These are phyloP conservation scores for Rhodosporidiobolus sp. DNA, from an alignment of 768 basidiomycete species.

Conservation along the genomic window DNA sequence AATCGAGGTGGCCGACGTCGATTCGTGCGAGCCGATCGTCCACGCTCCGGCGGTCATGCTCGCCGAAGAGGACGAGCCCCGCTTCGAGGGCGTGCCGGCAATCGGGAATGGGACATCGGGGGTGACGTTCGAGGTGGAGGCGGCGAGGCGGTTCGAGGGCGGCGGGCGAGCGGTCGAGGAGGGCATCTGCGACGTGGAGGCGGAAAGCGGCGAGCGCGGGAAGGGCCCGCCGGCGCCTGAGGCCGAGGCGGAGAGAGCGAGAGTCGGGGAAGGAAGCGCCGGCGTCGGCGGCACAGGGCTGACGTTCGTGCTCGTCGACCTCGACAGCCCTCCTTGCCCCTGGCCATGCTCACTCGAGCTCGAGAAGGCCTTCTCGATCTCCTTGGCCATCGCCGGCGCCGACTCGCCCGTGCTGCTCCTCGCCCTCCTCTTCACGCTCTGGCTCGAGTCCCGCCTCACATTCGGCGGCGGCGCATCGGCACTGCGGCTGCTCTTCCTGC, in stretches of 20 bases:
- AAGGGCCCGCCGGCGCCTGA: no score
- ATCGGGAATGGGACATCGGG: conserved; percentile 27
- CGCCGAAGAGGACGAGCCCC: conserved; percentile 83
- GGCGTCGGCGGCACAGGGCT: background rate
- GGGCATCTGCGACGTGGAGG: conserved; percentile 2
- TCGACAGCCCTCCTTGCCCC: background rate
- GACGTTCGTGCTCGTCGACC: background rate
- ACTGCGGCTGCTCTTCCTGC: conserved; percentile 18
- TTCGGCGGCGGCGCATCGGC: background rate
- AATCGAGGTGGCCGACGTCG: conserved; percentile 71
- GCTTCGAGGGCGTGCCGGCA: conserved; percentile 55
- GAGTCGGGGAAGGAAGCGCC: background rate
- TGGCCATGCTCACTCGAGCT: background rate
- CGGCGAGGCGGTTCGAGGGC: background rate
- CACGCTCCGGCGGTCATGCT: conserved; percentile 73
- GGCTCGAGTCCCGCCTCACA: conserved; percentile 10
- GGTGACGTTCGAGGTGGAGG: conserved; percentile 9
- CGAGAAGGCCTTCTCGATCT: background rate
- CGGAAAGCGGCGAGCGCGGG: conserved; percentile 11
- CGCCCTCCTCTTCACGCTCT: conserved; percentile 16
- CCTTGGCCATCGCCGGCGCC: background rate
- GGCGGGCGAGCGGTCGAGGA: background rate
- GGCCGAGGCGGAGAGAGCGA: background rate
- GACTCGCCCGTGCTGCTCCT: conserved; percentile 28
- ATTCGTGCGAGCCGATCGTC: conserved; percentile 72